phyloP scores from a whole-genome alignment of 2,329 filamentous ascomycete species.

The Ophiostoma perfectum region DNA sequence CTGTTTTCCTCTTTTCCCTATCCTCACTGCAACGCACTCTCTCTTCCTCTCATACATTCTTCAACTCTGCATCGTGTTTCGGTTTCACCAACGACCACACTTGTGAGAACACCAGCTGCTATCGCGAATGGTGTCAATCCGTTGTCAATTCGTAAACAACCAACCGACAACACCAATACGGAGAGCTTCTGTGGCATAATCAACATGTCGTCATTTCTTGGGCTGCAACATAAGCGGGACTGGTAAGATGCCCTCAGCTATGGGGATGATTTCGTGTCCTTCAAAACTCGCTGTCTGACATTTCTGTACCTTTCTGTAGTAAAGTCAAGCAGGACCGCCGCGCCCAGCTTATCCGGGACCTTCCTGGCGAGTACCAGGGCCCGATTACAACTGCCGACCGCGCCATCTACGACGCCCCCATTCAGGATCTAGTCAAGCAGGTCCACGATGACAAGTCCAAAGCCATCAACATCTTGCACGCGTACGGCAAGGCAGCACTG shows the following conservation, averaged over 20 bases:
- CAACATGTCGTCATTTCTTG: slow-evolving; percentile 24
- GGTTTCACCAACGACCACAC: too few species aligned
- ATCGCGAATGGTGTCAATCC: neutral
- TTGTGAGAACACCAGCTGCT: too few species aligned
- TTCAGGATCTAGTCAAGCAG: slow-evolving; percentile 70
- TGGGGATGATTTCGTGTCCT: neutral
- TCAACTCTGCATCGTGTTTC: too few species aligned
- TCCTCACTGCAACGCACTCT: neutral
- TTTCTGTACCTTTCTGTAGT: slow-evolving; percentile 40
- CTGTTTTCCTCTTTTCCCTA: neutral
- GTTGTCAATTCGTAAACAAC: neutral
- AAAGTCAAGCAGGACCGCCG: slow-evolving; percentile 75
- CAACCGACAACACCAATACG: neutral
- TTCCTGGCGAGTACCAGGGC: slow-evolving; percentile 57
- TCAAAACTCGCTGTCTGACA: too few species aligned
- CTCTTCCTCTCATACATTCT: neutral
- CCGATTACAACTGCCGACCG: slow-evolving; percentile 61
- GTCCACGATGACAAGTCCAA: slow-evolving; percentile 64
- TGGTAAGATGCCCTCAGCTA: slow-evolving; percentile 26
- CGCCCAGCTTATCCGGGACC: slow-evolving; percentile 58
- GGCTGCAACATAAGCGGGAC: slow-evolving; percentile 23
- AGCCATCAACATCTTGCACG: slow-evolving; percentile 68
- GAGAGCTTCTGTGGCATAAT: neutral
- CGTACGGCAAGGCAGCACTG: slow-evolving; percentile 81
- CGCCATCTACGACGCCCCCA: slow-evolving; percentile 64